Evolutionary conservation across 2,329 filamentous ascomycete genomes (phyloP), one percentile per base, ranked within the genome.

Genomic region (Trichoderma sp.): DNA sequence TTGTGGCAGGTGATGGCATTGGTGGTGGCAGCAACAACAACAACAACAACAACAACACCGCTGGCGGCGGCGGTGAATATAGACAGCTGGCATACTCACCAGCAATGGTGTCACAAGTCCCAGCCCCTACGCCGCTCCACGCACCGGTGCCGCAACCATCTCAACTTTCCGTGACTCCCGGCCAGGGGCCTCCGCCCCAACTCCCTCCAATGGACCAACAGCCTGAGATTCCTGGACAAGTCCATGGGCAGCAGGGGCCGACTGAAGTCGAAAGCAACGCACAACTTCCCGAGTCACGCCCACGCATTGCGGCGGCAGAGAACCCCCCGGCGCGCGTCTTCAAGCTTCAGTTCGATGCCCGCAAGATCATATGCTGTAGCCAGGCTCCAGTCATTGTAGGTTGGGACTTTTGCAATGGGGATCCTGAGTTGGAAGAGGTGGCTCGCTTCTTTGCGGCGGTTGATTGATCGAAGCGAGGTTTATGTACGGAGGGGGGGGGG

Each of bases 391-490:
- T 91, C 18, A 98, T 99, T 76, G 93, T 98, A 0, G 96, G 94
- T 0, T 99, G 96, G 96, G 96, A 99, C 79, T 99, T 98, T 84
- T 96, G 94, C 69, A 93, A 94, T 73, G 91, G 89, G 5, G 94
- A 99, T 72, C 80, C 86, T 67, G 91, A 96, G 73, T 86, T 97
- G 65, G 88, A 93, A 67, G 90, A 92, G 76, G 92, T 91, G 7
- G 88, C 89, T 72, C 86, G 87, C 43, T 96, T 97, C 76, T 97
- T 97, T 77, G 89, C 85, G 65, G 84, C 86, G n/a, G 82, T 90
- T 52, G 85, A 81, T 67, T 81, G 59, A 70, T 13, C 14, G 55
- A n/a, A 16, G 10, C 4, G 16, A 5, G 24, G 21, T 34, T 18
- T 3, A 8, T n/a, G 8, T 43, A 21, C 3, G 5, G 21, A 39